These are phyloP conservation scores for Penicillium sp. DNA, from an alignment of 2,329 filamentous ascomycete genomes.

Conservation along the genomic window DNA sequence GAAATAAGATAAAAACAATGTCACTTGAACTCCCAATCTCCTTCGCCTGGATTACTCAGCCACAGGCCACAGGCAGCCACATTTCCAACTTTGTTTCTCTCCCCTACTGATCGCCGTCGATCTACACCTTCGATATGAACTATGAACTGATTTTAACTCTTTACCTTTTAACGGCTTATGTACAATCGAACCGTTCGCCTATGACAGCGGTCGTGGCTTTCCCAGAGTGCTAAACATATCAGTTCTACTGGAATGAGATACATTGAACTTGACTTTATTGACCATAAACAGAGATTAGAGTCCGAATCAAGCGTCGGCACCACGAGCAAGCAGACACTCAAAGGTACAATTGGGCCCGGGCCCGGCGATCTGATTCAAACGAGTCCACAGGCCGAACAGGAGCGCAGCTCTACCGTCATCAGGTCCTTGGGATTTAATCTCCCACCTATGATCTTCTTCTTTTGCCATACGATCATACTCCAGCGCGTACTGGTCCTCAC, in stretches of 20 bases:
- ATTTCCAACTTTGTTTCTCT: conserved; percentile 4
- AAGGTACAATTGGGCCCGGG: background rate
- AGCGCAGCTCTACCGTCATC: background rate
- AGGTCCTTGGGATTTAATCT: background rate
- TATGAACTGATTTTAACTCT: no score
- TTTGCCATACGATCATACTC: background rate
- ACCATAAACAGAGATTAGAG: background rate
- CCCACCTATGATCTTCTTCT: conserved; percentile 4
- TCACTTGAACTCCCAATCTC: no score
- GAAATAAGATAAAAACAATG: no score
- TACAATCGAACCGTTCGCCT: no score
- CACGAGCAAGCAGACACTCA: background rate
- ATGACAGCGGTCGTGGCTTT: no score
- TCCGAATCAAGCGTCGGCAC: background rate
- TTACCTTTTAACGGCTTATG: no score
- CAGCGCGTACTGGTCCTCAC: background rate
- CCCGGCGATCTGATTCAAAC: background rate
- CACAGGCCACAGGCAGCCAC: conserved; percentile 24
- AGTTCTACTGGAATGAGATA: background rate
- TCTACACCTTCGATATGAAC: background rate
- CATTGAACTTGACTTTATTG: background rate
- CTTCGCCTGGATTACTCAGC: conserved; percentile 21
- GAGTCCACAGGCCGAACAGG: background rate
- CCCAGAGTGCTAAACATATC: no score
- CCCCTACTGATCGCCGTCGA: background rate